A percentile compares a stretch with the other conserved stretches of the same genome.
phyloP scores from a whole-genome alignment of 768 basidiomycete species.

The Neoboletus magnificus region DNA sequence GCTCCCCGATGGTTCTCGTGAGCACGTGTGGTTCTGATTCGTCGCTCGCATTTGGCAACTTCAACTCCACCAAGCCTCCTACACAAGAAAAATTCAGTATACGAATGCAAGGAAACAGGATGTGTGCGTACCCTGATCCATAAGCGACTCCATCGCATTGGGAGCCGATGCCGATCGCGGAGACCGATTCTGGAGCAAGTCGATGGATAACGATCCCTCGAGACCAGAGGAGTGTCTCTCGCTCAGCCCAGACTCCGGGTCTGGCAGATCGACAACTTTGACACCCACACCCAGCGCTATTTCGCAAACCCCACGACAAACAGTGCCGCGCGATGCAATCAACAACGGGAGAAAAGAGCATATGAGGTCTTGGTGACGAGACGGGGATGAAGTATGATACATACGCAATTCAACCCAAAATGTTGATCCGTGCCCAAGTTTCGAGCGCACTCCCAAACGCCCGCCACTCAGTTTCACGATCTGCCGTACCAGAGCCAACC shows the following conservation, averaged over 20 bases:
- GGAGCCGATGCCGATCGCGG: conserved; percentile 2
- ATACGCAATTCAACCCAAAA: conserved; percentile 84
- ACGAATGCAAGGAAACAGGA: neutral
- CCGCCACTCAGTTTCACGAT: conserved; percentile 77
- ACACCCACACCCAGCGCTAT: conserved; percentile 67
- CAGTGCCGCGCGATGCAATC: conserved; percentile 6
- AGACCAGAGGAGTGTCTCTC: conserved; percentile 22
- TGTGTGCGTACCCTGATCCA: conserved; percentile 54
- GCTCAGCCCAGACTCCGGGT: conserved; percentile 20
- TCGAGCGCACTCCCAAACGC: conserved; percentile 64
- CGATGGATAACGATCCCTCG: conserved; percentile 26
- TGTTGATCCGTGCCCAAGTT: conserved; percentile 68
- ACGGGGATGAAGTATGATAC: conserved; percentile 21
- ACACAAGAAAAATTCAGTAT: neutral
- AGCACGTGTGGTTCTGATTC: conserved; percentile 32
- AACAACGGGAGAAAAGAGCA: conserved; percentile 1
- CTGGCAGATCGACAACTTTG: conserved; percentile 38
- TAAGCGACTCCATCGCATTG: conserved; percentile 59
- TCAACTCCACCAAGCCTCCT: conserved; percentile 61
- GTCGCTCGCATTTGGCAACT: conserved; percentile 39
- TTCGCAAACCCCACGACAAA: neutral
- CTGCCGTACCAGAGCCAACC: conserved; percentile 71
- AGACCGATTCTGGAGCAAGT: conserved; percentile 19
- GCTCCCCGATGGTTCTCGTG: conserved; percentile 43
- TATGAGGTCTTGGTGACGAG: conserved; percentile 9